Conservation (phyloP, 1,139 yeast species). For the Saccharomyces hybrid region DNA sequence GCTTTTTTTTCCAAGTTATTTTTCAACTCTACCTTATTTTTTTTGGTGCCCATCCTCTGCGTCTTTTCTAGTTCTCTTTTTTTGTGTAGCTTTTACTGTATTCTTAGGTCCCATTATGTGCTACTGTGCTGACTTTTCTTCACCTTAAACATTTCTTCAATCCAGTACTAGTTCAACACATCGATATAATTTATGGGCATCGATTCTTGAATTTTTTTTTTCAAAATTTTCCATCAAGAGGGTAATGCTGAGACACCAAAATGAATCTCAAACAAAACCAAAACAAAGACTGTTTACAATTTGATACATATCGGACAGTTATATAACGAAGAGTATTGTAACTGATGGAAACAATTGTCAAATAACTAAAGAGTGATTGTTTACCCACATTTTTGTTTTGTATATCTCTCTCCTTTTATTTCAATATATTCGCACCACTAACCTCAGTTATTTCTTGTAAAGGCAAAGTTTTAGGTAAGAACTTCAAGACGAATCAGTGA, state of each 20-base stretch:
- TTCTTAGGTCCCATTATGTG: neutral
- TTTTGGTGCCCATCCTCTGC: neutral
- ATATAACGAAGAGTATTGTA: neutral
- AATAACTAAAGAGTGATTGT: neutral
- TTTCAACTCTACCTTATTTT: neutral
- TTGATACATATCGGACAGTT: neutral
- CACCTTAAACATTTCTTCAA: neutral
- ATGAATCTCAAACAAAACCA: neutral
- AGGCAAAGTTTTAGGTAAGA: neutral
- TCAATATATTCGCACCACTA: neutral
- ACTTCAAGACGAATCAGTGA: neutral
- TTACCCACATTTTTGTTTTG: neutral
- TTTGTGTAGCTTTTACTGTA: neutral
- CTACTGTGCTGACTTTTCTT: neutral
- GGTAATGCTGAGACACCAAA: neutral
- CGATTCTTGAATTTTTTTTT: slow-evolving; percentile 1
- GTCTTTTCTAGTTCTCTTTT: neutral
- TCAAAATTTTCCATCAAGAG: neutral
- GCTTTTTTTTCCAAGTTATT: slow-evolving; percentile 2
- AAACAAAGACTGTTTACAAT: neutral
- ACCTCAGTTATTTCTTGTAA: neutral
- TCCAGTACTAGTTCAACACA: neutral
- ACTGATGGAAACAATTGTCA: neutral
- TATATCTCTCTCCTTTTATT: neutral
- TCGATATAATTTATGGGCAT: slow-evolving; percentile 1